phyloP scores from a whole-genome alignment of 2,329 filamentous ascomycete species.

The Pseudonectria foliicola region DNA sequence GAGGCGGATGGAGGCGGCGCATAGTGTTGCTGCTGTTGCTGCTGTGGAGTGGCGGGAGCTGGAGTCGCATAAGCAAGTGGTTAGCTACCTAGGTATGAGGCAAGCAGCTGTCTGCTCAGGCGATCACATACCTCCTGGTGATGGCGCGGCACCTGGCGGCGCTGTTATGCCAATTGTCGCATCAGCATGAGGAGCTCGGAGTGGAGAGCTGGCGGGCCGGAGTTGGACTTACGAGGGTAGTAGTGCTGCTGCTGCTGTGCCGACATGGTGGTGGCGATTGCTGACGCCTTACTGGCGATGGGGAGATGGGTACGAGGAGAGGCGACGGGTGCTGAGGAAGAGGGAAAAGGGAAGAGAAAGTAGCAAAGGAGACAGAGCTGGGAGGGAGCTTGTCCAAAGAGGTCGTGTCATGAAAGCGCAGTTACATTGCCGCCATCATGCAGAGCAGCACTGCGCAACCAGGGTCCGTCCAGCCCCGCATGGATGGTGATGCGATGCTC shows the following conservation, averaged over 20 bases:
- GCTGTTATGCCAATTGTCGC: constrained; percentile 24
- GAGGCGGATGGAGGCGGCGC: constrained; percentile 41
- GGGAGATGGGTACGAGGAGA: background rate
- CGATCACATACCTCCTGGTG: constrained; percentile 21
- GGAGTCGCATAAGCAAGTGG: constrained; percentile 7
- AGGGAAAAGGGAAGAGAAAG: constrained; percentile 1
- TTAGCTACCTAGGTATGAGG: constrained; percentile 2
- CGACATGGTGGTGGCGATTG: constrained; percentile 28
- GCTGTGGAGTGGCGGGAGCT: constrained; percentile 15
- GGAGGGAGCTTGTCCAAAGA: constrained; percentile 1
- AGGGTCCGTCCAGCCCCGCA: constrained; percentile 10
- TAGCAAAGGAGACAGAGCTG: constrained; percentile 1
- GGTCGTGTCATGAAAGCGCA: background rate
- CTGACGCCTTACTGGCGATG: background rate
- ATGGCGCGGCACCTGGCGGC: constrained; percentile 30
- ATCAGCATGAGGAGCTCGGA: constrained; percentile 13
- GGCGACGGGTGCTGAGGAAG: background rate
- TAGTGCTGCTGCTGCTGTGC: constrained; percentile 33
- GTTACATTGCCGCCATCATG: too few relatives aligned
- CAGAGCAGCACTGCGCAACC: too few relatives aligned
- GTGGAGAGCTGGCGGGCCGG: constrained; percentile 1
- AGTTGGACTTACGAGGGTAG: constrained; percentile 38
- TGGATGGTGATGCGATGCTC: too few relatives aligned
- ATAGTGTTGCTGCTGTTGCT: constrained; percentile 32
- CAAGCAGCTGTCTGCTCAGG: background rate